Conservation (phyloP, 257 asterid species). For the Solanum chaucha region DNA sequence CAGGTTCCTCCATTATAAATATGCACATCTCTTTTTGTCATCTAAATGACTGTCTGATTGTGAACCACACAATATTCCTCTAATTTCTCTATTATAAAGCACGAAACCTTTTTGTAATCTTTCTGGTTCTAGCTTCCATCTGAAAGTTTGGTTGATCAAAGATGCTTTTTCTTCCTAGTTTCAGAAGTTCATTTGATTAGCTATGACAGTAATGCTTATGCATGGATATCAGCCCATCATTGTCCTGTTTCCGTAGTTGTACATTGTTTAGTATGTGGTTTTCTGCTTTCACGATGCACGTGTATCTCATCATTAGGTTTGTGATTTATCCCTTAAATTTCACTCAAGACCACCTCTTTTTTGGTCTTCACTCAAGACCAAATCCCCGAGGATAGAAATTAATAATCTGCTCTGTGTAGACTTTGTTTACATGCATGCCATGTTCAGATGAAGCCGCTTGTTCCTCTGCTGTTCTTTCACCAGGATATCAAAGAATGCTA, state of each 20-base stretch:
- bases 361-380: not conserved
- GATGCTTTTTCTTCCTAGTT: not conserved
- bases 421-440: not conserved
- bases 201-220: not conserved
- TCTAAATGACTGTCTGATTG: not conserved
- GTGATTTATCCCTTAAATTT: not conserved
- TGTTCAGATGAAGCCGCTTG: not conserved
- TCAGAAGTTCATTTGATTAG: not conserved
- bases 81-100: not conserved
- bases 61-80: not conserved
- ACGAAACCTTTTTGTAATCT: not conserved
- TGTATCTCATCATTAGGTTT: not conserved
- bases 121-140: not conserved
- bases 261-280: not conserved
- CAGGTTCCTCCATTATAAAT: not conserved
- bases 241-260: not conserved
- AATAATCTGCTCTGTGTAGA: not conserved
- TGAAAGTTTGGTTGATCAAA: not conserved
- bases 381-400: not conserved
- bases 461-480: not conserved
- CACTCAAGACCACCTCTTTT: not conserved
- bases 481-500: not conserved
- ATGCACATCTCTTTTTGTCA: not conserved
- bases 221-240: not conserved
- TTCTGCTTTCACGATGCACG: not conserved